Conservation (phyloP, 2,329 filamentous ascomycete genomes). For the Cladophialophora yegresii region DNA sequence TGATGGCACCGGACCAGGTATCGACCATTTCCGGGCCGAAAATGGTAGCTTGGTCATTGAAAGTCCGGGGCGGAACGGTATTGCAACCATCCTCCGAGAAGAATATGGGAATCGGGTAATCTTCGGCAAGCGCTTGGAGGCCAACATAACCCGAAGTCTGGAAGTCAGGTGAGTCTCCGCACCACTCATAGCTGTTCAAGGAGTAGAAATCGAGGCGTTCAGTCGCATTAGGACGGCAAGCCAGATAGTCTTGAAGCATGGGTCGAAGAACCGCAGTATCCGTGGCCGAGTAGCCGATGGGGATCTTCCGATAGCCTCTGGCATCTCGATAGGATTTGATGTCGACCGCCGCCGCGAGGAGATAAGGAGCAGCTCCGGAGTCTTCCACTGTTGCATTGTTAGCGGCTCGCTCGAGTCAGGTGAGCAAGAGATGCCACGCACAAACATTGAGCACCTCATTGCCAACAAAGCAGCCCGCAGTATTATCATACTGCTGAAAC, state of each 20-base stretch:
- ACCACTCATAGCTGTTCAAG: constrained; percentile 85
- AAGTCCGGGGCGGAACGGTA: constrained; percentile 47
- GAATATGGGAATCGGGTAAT: constrained; percentile 82
- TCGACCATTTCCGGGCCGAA: constrained; percentile 72
- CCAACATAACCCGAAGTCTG: constrained; percentile 67
- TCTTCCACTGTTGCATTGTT: constrained; percentile 46
- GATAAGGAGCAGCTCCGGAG: constrained; percentile 71
- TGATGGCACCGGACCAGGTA: constrained; percentile 72
- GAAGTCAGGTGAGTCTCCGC: constrained; percentile 59
- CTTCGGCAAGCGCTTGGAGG: constrained; percentile 66
- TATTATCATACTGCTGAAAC: constrained; percentile 76
- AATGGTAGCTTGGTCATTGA: constrained; percentile 70
- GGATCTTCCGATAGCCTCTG: constrained; percentile 77
- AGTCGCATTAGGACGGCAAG: constrained; percentile 67
- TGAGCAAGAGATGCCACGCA: constrained; percentile 27
- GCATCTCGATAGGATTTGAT: constrained; percentile 77
- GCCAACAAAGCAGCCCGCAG: constrained; percentile 81
- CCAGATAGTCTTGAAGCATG: constrained; percentile 72
- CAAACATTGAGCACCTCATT: constrained; percentile 75
- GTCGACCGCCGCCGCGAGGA: constrained; percentile 79
- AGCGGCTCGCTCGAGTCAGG: neutral
- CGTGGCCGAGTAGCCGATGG: constrained; percentile 82
- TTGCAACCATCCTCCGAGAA: constrained; percentile 90
- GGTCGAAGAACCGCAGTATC: constrained; percentile 72
- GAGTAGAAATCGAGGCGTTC: constrained; percentile 81